A percentile compares a stretch with the other conserved stretches of the same genome.
phyloP scores from a whole-genome alignment of 805 yeast genomes.

The Saccharomyces jurei region DNA sequence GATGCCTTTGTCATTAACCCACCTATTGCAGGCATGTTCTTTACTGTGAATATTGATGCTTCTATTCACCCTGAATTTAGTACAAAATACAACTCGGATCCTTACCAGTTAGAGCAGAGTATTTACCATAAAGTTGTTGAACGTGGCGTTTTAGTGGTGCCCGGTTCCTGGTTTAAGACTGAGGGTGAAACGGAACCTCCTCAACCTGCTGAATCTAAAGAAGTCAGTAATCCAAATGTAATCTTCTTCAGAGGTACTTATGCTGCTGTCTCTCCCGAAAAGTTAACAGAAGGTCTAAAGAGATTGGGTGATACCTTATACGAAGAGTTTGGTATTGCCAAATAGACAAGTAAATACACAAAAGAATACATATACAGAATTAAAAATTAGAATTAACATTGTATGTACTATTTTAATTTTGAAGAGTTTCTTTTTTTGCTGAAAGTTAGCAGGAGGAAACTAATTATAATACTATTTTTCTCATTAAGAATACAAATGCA shows the following conservation, averaged over 20 bases:
- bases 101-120: conserved; percentile 53
- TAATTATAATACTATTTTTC: neutral
- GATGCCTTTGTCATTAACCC: conserved; percentile 35
- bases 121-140: conserved; percentile 54
- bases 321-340: conserved; percentile 38
- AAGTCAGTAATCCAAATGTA: conserved; percentile 36
- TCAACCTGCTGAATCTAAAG: conserved; percentile 40
- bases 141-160: conserved; percentile 63
- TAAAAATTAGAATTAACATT: neutral
- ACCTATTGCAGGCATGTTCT: conserved; percentile 85
- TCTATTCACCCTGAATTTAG: conserved; percentile 69
- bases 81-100: conserved; percentile 49
- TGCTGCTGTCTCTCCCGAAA: conserved; percentile 72
- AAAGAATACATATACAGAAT: neutral
- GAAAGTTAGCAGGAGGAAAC: neutral
- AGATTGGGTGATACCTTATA: conserved; percentile 59
- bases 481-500: neutral
- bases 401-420: neutral
- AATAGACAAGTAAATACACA: neutral
- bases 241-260: conserved; percentile 82
- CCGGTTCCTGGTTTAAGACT: conserved; percentile 74
- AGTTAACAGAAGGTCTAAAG: conserved; percentile 51
- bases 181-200: conserved; percentile 50
- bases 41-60: conserved; percentile 66
- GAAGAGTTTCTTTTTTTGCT: neutral